Percentiles rank a stretch among this genome's conserved stretches.
Evolutionary conservation across 2,329 filamentous ascomycete species (phyloP).

Genomic region (Fusarium sambucinum): DNA sequence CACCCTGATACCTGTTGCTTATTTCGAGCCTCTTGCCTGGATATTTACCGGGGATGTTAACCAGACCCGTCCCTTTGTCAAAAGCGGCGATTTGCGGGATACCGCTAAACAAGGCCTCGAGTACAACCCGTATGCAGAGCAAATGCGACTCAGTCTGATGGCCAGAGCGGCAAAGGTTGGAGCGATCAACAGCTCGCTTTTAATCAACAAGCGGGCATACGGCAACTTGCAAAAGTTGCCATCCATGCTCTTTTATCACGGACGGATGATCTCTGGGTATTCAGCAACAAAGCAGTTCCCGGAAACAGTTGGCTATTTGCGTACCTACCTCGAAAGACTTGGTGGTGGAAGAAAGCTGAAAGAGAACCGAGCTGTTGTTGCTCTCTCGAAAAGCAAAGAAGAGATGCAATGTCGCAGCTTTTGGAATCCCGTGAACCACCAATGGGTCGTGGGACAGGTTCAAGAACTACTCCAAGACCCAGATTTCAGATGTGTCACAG

Average conservation of each 20-base stretch:
- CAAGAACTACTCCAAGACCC: slow-evolving; percentile 49
- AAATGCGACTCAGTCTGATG: slow-evolving; percentile 55
- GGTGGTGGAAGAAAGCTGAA: slow-evolving; percentile 31
- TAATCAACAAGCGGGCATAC: slow-evolving; percentile 55
- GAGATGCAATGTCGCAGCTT: slow-evolving; percentile 52
- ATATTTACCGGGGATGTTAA: slow-evolving; percentile 61
- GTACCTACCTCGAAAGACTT: slow-evolving; percentile 48
- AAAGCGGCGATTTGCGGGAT: slow-evolving; percentile 42
- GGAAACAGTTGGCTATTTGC: slow-evolving; percentile 46
- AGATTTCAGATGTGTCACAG: slow-evolving; percentile 50
- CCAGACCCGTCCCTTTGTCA: slow-evolving; percentile 59
- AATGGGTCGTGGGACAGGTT: slow-evolving; percentile 54
- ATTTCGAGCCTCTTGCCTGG: slow-evolving; percentile 58
- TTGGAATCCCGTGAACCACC: slow-evolving; percentile 56
- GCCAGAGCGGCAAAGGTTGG: slow-evolving; percentile 52
- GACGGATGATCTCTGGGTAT: slow-evolving; percentile 54
- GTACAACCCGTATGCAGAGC: slow-evolving; percentile 51
- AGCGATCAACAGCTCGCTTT: slow-evolving; percentile 51
- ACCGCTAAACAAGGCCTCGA: slow-evolving; percentile 34
- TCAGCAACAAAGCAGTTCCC: slow-evolving; percentile 44
- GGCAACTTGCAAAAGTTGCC: slow-evolving; percentile 57
- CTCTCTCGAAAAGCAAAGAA: slow-evolving; percentile 48
- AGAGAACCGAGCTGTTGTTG: slow-evolving; percentile 56
- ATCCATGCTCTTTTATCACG: slow-evolving; percentile 58
- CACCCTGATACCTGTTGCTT: slow-evolving; percentile 59